Evolutionary conservation across 176 grass and related monocot genomes (phyloP), one percentile per base, ranked within the genome.

Genomic region (Hsuehochloa calcarea): DNA sequence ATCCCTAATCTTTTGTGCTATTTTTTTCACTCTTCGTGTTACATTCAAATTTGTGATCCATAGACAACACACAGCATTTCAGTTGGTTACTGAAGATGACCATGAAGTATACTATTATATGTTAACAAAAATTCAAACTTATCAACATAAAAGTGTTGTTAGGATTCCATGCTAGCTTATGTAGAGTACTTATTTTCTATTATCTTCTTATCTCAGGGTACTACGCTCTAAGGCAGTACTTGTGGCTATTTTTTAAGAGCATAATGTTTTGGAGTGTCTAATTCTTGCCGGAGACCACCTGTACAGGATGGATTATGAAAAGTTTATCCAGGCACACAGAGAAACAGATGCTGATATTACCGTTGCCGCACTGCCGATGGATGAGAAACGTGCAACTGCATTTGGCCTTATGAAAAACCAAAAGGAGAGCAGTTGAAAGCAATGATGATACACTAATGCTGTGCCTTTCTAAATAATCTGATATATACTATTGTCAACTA

Each of bases 341-440:
- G 97, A 99, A 81, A 94, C 97, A 4, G 85, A 96, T 79, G 90
- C 97, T 50, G 97, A 99, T 64, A 96, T 99, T 70, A 99, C 97
- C 50, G 97, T 99, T 44, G 88, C 97, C 5, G 91, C 90, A 35
- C 56, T 99, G 41, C 97, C 97, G 1, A 90, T 99, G 93, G 96
- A 99, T 82, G 97, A 99, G 82, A 72, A 86, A 76, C 91, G 92
- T 65, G 97, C 97, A 78, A 96, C 97, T 59, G 93, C 93, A 12
- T 99, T 99, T 76, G 97, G 97, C 5, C 84, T 99, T 14, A 99
- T 99, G 97, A n/a, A n/a, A n/a, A n/a, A n/a, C n/a, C n/a, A n/a
- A n/a, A n/a, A n/a, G n/a, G n/a, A n/a, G n/a, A n/a, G n/a, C n/a
- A n/a, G n/a, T n/a, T n/a, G n/a, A n/a, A n/a, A n/a, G n/a, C n/a